Base-by-base conservation (phyloP, 495 filamentous ascomycete species). In the Annulohypoxylon nitens region DNA sequence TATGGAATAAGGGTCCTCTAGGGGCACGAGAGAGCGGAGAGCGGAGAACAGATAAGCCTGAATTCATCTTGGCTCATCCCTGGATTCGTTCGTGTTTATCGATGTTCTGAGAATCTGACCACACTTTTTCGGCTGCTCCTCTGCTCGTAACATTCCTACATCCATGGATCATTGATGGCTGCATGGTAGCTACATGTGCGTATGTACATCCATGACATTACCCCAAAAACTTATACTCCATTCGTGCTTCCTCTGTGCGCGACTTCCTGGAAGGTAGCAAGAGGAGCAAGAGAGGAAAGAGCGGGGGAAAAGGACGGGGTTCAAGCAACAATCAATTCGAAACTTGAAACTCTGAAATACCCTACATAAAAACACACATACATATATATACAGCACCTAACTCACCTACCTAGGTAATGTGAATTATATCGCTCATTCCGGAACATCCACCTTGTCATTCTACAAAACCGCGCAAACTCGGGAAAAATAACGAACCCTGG, bases 371-470 rank as follows among this genome's bases (percentile, higher is more conserved):
- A 30, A 30, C 43, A 18, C 18, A 47, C 43, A 47, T 47, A n/a
- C 2, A 7, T 47, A 47, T 18, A 47, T 47, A 47, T 20, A 47
- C 16, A 20, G n/a, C 12, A 47, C 43, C 43, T 47, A 45, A 5
- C 14, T 39, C 37, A 39, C 12, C 37, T 45, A n/a, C 41, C 12
- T 45, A 45, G 12, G 14, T 45, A 45, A 9, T 3, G 43, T 14
- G n/a, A 53, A 50, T 63, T 67, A 75, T 71, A 74, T 75, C 67
- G 72, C 72, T 70, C 72, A 75, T 68, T 68, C 67, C 67, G 64
- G 59, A 67, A 65, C 30, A 18, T 43, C 63, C 36, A 67, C 34
- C 53, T 11, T 39, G 9, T 58, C 30, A 37, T n/a, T 25, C n/a
- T 43, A 61, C 68, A 71, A 71, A 71, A 64, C 20, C 68, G 54